Base-by-base conservation (phyloP, 2,329 filamentous ascomycete genomes). In the Fusarium begoniae region DNA sequence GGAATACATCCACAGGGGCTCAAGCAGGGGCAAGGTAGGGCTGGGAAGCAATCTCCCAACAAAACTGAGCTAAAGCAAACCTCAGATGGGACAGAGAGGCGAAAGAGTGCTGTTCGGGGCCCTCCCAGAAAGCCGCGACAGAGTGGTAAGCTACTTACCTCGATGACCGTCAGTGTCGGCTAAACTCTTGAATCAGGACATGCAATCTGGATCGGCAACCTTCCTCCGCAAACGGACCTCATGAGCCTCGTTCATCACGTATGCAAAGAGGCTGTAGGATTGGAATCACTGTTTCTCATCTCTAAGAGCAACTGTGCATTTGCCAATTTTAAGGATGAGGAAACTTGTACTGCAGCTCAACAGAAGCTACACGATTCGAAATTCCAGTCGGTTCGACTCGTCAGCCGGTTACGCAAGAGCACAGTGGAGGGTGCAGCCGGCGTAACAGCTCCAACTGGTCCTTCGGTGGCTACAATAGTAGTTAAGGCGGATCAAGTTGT, bases 271-370 rank as follows among this genome's bases (percentile, higher is more conserved):
- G 92, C 94, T 1, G 88, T 87, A 0, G 89, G 95, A 3, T 90
- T 98, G 28, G 93, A 98, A 80, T 98, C 95, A 53, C 85, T 98
- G 1, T 98, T 98, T 75, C 85, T 98, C 41, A 98, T 98, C 45
- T 96, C 95, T 0, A 98, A 98, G 82, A 98, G 95, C 81, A 98
- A 98, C 80, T 98, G 96, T 79, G 96, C 95, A 0, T 98, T 98
- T 84, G 94, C 97, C 74, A 98, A 98, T 79, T 98, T 97, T 81
- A 93, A 92, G 72, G 93, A 94, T 57, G 95, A 98, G 77, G 84
- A 86, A 7, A 90, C 91, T 10, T 98, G 95, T 79, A 84, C 89
- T 12, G 87, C 89, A 14, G 96, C 96, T 0, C 94, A 98, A 85
- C 88, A 91, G 51, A 91, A 94, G 75, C 92, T 98, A 50, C 94